Conservation (phyloP, 106 monocot genomes). For the Vanilla planifolia region DNA sequence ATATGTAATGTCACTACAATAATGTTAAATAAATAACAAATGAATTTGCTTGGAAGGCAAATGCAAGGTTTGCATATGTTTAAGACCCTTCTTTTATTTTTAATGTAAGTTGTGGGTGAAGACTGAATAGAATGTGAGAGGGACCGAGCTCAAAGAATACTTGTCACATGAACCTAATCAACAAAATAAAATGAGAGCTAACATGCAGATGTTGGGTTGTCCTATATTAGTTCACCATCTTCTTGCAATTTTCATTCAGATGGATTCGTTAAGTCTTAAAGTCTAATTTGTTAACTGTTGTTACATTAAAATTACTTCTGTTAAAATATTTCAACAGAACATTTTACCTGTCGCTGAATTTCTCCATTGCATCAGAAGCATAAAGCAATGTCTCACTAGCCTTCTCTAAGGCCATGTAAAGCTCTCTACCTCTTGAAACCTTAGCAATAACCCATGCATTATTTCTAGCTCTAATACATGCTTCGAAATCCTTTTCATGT, state of each 20-base stretch:
- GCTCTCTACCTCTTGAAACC: conserved; percentile 69
- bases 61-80: too few relatives aligned
- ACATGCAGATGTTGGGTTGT: too few relatives aligned
- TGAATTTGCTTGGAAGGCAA: too few relatives aligned
- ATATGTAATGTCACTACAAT: neutral
- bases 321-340: neutral
- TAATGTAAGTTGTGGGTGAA: neutral
- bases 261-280: too few relatives aligned
- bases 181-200: neutral
- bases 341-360: conserved; percentile 80
- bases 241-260: too few relatives aligned
- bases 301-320: too few relatives aligned
- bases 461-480: conserved; percentile 78
- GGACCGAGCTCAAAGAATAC: too few relatives aligned
- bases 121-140: neutral
- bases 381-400: conserved; percentile 88
- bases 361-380: conserved; percentile 87
- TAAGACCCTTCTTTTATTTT: too few relatives aligned
- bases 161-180: too few relatives aligned
- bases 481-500: conserved; percentile 68
- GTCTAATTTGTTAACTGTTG: too few relatives aligned
- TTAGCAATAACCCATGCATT: conserved; percentile 95
- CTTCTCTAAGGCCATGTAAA: conserved; percentile 90
- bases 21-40: too few relatives aligned
- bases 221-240: too few relatives aligned